These are phyloP conservation scores for Sugiyamaella neomexicana DNA, from an alignment of 1,139 yeast genomes.

Conservation along the genomic window DNA sequence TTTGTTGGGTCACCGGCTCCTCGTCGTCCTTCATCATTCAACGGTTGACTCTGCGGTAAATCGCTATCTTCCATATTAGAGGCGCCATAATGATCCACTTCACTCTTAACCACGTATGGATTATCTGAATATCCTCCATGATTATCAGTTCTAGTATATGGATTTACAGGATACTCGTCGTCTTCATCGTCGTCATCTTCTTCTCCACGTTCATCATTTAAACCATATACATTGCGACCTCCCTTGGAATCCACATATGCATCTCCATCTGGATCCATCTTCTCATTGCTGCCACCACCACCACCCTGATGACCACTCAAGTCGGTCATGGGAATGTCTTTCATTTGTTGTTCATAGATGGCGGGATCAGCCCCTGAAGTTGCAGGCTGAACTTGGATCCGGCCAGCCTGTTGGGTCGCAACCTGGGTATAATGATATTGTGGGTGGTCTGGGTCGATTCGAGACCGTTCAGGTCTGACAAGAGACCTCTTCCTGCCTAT, in stretches of 20 bases:
- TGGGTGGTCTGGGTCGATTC: slow-evolving; percentile 68
- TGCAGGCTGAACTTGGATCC: slow-evolving; percentile 63
- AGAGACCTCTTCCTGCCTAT: slow-evolving; percentile 62
- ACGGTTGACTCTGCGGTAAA: slow-evolving; percentile 9
- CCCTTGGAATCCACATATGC: slow-evolving; percentile 34
- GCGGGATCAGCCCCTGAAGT: slow-evolving; percentile 72
- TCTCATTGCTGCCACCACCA: slow-evolving; percentile 7
- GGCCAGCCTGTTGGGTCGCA: slow-evolving; percentile 66
- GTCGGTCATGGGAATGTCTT: slow-evolving; percentile 24
- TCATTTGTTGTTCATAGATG: slow-evolving; percentile 7
- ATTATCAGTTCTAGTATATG: slow-evolving; percentile 8
- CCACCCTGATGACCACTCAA: slow-evolving; percentile 12
- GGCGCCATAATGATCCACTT: slow-evolving; percentile 13
- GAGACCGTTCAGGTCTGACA: slow-evolving; percentile 76
- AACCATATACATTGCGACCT: slow-evolving; percentile 58
- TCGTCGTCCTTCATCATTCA: slow-evolving; percentile 16
- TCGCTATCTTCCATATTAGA: slow-evolving; percentile 6
- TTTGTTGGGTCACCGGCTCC: not conserved
- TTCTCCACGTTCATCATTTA: slow-evolving; percentile 54
- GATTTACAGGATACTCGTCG: slow-evolving; percentile 25
- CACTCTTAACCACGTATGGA: slow-evolving; percentile 10
- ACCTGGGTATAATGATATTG: slow-evolving; percentile 75
- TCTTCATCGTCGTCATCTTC: slow-evolving; percentile 17
- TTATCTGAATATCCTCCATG: slow-evolving; percentile 24
- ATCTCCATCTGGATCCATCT: slow-evolving; percentile 22